phyloP scores from a whole-genome alignment of 108 stramenopile species.

The Mayamaea pseudoterrestris region DNA sequence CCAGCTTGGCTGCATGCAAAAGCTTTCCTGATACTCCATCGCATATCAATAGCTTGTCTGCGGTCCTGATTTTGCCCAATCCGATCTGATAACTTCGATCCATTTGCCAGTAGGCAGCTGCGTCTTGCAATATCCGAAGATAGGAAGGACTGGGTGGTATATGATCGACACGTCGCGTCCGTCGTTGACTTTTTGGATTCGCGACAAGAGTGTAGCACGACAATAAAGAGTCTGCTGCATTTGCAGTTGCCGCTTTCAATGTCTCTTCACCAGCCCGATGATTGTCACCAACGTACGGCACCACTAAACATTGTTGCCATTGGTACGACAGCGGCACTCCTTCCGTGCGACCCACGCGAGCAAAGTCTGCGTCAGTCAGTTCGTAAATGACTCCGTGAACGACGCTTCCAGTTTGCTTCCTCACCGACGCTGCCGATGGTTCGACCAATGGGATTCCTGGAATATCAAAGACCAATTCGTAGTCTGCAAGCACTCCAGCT shows the following conservation, averaged over 20 bases:
- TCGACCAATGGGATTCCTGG: slow-evolving; percentile 33
- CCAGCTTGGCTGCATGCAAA: slow-evolving; percentile 16
- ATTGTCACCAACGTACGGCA: slow-evolving; percentile 49
- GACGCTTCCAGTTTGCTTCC: slow-evolving; percentile 8
- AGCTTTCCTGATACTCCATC: slow-evolving; percentile 24
- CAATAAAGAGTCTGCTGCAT: slow-evolving; percentile 6
- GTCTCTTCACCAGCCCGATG: slow-evolving; percentile 5
- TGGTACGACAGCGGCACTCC: slow-evolving; percentile 62
- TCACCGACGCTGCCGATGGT: slow-evolving; percentile 50
- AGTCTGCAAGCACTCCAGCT: slow-evolving; percentile 50
- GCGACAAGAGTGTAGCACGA: background rate
- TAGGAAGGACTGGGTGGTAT: slow-evolving; percentile 52
- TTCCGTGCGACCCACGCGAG: slow-evolving; percentile 44
- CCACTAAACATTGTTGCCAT: slow-evolving; percentile 40
- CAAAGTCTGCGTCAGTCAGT: slow-evolving; percentile 53
- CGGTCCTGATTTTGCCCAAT: slow-evolving; percentile 20
- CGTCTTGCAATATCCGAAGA: slow-evolving; percentile 43
- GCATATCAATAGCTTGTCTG: slow-evolving; percentile 18
- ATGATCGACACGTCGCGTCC: background rate
- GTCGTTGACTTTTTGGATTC: background rate
- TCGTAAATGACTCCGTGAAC: slow-evolving; percentile 70
- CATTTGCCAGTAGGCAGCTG: slow-evolving; percentile 45
- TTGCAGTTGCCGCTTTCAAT: slow-evolving; percentile 2
- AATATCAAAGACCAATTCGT: slow-evolving; percentile 32
- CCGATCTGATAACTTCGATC: slow-evolving; percentile 36